A percentile compares a stretch with the other conserved stretches of the same genome.
Evolutionary conservation across 192 early-diverging fungal species (phyloP).

Genomic region (Diversispora eburnea): DNA sequence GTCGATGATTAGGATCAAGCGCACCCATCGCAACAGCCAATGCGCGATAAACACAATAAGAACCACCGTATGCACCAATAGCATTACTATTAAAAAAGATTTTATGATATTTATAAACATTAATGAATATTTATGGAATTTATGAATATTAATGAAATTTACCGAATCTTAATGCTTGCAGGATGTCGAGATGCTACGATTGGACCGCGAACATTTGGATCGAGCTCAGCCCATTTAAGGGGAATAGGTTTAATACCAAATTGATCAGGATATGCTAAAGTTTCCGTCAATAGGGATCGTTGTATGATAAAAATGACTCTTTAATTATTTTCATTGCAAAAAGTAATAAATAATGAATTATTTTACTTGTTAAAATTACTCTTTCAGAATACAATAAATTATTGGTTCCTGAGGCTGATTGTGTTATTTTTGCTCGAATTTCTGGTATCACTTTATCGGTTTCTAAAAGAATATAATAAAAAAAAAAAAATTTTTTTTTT

Average conservation of each 20-base stretch:
- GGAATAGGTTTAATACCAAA: slow-evolving; percentile 70
- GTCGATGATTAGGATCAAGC: slow-evolving; percentile 72
- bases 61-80: slow-evolving; percentile 91
- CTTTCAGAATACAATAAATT: slow-evolving; percentile 30
- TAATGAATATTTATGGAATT: background rate
- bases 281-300: background rate
- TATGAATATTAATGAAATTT: slow-evolving; percentile 4
- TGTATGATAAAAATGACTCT: background rate
- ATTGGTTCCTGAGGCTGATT: slow-evolving; percentile 2
- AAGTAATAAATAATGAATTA: background rate
- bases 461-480: too few relatives aligned
- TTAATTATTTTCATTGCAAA: background rate
- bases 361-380: slow-evolving; percentile 45
- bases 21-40: slow-evolving; percentile 89
- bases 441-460: too few relatives aligned
- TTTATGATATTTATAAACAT: background rate
- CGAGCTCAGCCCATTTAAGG: slow-evolving; percentile 73
- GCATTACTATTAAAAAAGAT: slow-evolving; percentile 62
- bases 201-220: slow-evolving; percentile 76
- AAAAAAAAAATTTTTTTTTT: too few relatives aligned
- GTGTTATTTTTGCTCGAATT: too few relatives aligned
- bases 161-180: slow-evolving; percentile 70
- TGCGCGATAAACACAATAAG: slow-evolving; percentile 89
- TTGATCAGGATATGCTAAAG: slow-evolving; percentile 50
- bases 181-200: slow-evolving; percentile 77